These are phyloP conservation scores for Aspergillus nanangensis DNA, from an alignment of 495 filamentous ascomycete genomes.

Conservation along the genomic window DNA sequence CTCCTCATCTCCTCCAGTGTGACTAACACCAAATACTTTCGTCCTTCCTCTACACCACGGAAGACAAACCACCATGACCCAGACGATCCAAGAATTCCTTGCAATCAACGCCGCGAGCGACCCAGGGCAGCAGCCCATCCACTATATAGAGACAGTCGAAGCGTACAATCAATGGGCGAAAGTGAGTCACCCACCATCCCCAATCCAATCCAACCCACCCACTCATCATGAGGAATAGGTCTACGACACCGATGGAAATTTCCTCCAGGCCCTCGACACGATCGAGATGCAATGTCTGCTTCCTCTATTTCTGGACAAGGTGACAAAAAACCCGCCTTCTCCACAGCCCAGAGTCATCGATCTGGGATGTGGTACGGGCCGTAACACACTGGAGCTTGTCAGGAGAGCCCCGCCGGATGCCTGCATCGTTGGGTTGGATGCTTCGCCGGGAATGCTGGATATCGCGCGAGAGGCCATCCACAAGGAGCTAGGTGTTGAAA, in stretches of 20 bases:
- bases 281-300: slow-evolving; percentile 51
- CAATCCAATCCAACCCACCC: background rate
- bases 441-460: slow-evolving; percentile 50
- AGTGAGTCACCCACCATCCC: slow-evolving; percentile 13
- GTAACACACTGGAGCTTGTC: slow-evolving; percentile 60
- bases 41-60: too few species aligned
- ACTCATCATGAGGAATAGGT: slow-evolving; percentile 23
- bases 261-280: slow-evolving; percentile 66
- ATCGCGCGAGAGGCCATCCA: slow-evolving; percentile 38
- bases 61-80: too few species aligned
- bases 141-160: slow-evolving; percentile 35
- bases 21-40: too few species aligned
- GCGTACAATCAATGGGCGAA: slow-evolving; percentile 42
- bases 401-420: slow-evolving; percentile 15
- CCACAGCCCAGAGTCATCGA: slow-evolving; percentile 40
- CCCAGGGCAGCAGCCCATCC: slow-evolving; percentile 7
- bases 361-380: slow-evolving; percentile 67
- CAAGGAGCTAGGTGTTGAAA: background rate
- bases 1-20: too few species aligned
- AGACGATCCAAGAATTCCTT: slow-evolving; percentile 27
- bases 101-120: background rate
- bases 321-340: slow-evolving; percentile 17
- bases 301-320: slow-evolving; percentile 43
- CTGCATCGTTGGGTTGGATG: slow-evolving; percentile 45
- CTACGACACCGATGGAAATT: slow-evolving; percentile 72